These are phyloP conservation scores for Apiospora sp. DNA, from an alignment of 2,329 filamentous ascomycete genomes.

Conservation along the genomic window DNA sequence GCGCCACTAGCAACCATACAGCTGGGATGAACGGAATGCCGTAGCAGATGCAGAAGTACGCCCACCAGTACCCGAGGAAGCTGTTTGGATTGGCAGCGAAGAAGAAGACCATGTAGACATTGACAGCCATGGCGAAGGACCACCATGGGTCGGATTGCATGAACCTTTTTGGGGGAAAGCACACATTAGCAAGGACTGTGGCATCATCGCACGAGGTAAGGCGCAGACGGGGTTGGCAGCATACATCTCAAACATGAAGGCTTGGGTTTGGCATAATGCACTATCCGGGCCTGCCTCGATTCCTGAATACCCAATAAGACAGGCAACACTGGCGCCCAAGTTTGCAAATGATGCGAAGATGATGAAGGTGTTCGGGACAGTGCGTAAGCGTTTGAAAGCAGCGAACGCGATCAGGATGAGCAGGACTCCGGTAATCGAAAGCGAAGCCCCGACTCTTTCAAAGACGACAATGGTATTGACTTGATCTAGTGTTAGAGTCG, in stretches of 20 bases:
- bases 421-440: constrained; percentile 60
- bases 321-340: constrained; percentile 68
- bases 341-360: constrained; percentile 68
- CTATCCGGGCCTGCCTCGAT: constrained; percentile 61
- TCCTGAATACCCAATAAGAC: constrained; percentile 74
- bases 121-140: constrained; percentile 84
- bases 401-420: constrained; percentile 62
- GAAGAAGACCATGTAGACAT: constrained; percentile 77
- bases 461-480: constrained; percentile 53
- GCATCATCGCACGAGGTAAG: background rate
- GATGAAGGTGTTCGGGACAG: constrained; percentile 69
- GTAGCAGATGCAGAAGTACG: constrained; percentile 76
- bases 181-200: background rate
- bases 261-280: constrained; percentile 67
- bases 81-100: constrained; percentile 68
- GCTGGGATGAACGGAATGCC: constrained; percentile 75
- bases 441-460: constrained; percentile 61
- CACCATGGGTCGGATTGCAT: constrained; percentile 80
- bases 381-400: constrained; percentile 59
- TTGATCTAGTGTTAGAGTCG: constrained; percentile 38
- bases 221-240: constrained; percentile 40
- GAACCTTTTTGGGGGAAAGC: constrained; percentile 61
- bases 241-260: constrained; percentile 72
- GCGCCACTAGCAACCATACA: constrained; percentile 68
- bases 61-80: constrained; percentile 75